phyloP scores from a whole-genome alignment of 148 eudicot species.

The Nepenthes mirabilis region DNA sequence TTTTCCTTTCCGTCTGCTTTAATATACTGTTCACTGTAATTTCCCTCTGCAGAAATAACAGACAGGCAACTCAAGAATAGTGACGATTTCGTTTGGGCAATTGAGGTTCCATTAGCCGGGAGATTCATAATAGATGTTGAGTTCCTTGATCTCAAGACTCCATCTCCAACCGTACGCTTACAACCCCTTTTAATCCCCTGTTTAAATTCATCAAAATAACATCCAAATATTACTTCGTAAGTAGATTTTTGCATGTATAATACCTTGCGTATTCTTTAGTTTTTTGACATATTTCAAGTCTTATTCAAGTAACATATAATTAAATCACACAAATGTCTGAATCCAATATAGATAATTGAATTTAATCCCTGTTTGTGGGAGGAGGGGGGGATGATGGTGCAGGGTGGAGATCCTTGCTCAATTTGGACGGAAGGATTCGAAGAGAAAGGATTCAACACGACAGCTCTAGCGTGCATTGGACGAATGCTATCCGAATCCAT shows the following conservation, averaged over 20 bases:
- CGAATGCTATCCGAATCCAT: slow-evolving; percentile 73
- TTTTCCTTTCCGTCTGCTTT: neutral
- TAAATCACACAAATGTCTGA: too few relatives aligned
- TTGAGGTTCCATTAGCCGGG: slow-evolving; percentile 63
- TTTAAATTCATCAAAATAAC: neutral
- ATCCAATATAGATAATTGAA: too few relatives aligned
- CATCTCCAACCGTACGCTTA: slow-evolving; percentile 38
- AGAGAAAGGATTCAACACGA: slow-evolving; percentile 25
- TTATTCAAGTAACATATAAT: too few relatives aligned
- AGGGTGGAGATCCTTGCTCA: slow-evolving; percentile 64
- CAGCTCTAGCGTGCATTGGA: slow-evolving; percentile 46
- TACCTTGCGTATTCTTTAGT: neutral
- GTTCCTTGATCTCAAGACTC: slow-evolving; percentile 67
- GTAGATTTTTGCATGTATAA: neutral
- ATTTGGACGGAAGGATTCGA: slow-evolving; percentile 52
- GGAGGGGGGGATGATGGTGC: neutral
- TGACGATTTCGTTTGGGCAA: slow-evolving; percentile 78
- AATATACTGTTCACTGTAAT: neutral
- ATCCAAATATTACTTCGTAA: neutral
- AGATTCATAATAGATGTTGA: slow-evolving; percentile 81
- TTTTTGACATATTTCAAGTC: too few relatives aligned
- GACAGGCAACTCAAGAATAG: slow-evolving; percentile 60
- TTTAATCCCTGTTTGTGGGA: too few relatives aligned
- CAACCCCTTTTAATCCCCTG: neutral
- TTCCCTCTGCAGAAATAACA: slow-evolving; percentile 38